Evolutionary conservation across 345 rosid genomes (phyloP), one percentile per base, ranked within the genome.

Genomic region (Eucalyptus erythrocorys): DNA sequence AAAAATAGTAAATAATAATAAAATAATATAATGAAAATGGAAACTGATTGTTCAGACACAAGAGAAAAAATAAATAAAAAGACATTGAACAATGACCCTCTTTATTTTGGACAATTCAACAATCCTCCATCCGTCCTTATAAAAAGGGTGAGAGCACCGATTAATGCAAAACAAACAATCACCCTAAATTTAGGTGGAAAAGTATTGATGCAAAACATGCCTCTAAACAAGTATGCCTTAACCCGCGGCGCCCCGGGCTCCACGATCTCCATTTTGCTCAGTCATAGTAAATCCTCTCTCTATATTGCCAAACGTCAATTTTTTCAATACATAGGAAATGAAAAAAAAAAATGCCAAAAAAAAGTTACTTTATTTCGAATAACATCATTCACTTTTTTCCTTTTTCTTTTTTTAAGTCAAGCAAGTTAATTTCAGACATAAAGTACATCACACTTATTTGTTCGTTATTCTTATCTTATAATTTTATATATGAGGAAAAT

Each of bases 271-370:
- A 49, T 49, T 15, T 49, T 49, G 51, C 7, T n/a, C 40, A 0
- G 57, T 17, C 24, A 51, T 17, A 51, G 26, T 1, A 53, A 21
- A 53, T 19, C 57, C 57, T 53, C 26, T 3, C 57, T 19, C 59
- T 0, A 21, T 53, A 53, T 53, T 0, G 59, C 2, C 59, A 53
- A 53, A 53, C 0, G 48, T 53, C 8, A 53, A 17, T 16, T 16
- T 47, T 51, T 51, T 48, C 50, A 48, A 14, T 48, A 0, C 50
- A 14, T 49, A 14, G 24, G 24, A 51, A 51, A 17, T 16, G 1
- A 16, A 21, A 51, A 55, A 24, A 55, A 51, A 55, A 24, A 55
- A 24, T 3, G 27, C 13, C 1, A 57, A 57, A 24, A 24, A 16
- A 21, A 19, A 7, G 57, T 7, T 10, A 24, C 30, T 10, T 57